phyloP scores from a whole-genome alignment of 1,139 yeast species.

The Chernovozyma aurita region DNA sequence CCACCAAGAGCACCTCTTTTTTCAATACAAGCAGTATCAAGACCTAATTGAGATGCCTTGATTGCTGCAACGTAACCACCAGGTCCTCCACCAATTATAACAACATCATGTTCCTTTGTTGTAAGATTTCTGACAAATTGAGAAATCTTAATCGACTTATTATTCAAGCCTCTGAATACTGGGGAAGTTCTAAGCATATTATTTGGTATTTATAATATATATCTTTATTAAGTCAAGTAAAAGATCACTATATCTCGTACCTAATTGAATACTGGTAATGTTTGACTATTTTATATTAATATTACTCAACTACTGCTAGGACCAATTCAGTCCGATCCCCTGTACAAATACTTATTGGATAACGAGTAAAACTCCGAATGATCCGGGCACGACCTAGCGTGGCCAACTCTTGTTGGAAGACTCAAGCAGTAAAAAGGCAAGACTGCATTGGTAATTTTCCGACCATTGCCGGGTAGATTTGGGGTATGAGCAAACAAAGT shows the following conservation, averaged over 20 bases:
- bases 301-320: no score
- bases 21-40: slow-evolving; percentile 93
- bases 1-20: slow-evolving; percentile 97
- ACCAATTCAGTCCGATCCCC: background rate
- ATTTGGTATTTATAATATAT: slow-evolving; percentile 1
- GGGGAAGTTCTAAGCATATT: slow-evolving; percentile 8
- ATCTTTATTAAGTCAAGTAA: no score
- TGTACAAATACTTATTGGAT: slow-evolving; percentile 1
- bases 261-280: no score
- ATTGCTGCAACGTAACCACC: slow-evolving; percentile 99
- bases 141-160: slow-evolving; percentile 4
- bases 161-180: slow-evolving; percentile 5
- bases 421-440: no score
- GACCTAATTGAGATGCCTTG: slow-evolving; percentile 95
- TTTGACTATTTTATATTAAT: no score
- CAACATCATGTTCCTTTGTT: slow-evolving; percentile 69
- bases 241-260: no score
- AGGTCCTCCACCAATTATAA: slow-evolving; percentile 98
- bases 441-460: background rate
- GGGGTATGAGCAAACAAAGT: background rate
- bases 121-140: slow-evolving; percentile 37
- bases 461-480: background rate
- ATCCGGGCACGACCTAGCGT: background rate
- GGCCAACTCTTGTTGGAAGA: no score
- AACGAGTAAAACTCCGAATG: background rate